Conservation (phyloP, 2,329 filamentous ascomycete genomes). For the Fusarium fracticaudum region DNA sequence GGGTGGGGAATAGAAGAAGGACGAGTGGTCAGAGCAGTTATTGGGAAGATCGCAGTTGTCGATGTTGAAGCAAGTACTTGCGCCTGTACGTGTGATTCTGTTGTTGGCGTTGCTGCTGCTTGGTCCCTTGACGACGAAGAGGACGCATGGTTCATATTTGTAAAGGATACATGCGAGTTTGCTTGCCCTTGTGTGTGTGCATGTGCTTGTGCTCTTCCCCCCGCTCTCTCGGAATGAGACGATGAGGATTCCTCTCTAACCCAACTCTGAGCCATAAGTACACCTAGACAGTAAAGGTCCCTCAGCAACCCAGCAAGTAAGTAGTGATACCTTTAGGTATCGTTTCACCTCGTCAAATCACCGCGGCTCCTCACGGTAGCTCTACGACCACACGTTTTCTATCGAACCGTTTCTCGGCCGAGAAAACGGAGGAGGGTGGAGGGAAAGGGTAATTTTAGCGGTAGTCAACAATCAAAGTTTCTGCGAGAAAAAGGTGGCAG, state of each 20-base stretch:
- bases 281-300: not conserved
- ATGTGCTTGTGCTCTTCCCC: slow-evolving; percentile 3
- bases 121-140: slow-evolving; percentile 14
- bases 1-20: slow-evolving; percentile 10
- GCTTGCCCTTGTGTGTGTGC: not conserved
- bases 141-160: slow-evolving; percentile 15
- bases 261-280: slow-evolving; percentile 33
- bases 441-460: slow-evolving; percentile 12
- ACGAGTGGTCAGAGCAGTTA: slow-evolving; percentile 7
- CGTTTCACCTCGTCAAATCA: slow-evolving; percentile 19
- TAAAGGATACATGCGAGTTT: slow-evolving; percentile 9
- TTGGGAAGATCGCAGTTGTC: slow-evolving; percentile 5
- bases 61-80: not conserved
- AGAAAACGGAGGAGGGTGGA: slow-evolving; percentile 25
- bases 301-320: not conserved
- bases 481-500: slow-evolving; percentile 18
- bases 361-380: slow-evolving; percentile 18
- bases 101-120: slow-evolving; percentile 5
- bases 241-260: slow-evolving; percentile 36
- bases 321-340: not conserved
- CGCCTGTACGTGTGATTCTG: not conserved
- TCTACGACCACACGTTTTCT: slow-evolving; percentile 23
- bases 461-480: slow-evolving; percentile 23
- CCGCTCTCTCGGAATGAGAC: slow-evolving; percentile 28
- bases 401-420: slow-evolving; percentile 24